phyloP scores from a whole-genome alignment of 352 stramenopile genomes.

The Thalassiosira livingstoniorum region DNA sequence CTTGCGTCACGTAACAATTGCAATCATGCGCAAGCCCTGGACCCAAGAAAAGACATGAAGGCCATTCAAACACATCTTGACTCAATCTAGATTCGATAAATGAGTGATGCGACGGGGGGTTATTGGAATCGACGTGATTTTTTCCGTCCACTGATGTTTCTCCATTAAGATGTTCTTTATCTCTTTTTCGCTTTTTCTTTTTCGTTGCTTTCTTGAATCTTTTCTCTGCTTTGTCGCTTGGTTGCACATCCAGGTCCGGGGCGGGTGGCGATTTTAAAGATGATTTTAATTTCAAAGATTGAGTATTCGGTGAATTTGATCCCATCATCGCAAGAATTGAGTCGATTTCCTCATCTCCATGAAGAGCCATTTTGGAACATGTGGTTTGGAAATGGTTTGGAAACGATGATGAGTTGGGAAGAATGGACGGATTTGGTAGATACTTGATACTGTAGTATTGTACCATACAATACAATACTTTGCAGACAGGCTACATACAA shows the following conservation, averaged over 20 bases:
- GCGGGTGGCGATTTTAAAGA: no score
- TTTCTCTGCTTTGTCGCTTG: slow-evolving; percentile 12
- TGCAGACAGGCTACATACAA: no score
- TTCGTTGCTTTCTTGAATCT: slow-evolving; percentile 18
- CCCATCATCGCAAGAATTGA: slow-evolving; percentile 43
- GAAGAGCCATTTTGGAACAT: slow-evolving; percentile 38
- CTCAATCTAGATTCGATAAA: slow-evolving; percentile 49
- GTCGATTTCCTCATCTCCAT: slow-evolving; percentile 55
- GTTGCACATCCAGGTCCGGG: not conserved
- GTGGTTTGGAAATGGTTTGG: no score
- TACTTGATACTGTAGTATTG: no score
- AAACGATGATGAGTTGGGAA: no score
- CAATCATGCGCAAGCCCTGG: slow-evolving; percentile 44
- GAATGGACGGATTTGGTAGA: no score
- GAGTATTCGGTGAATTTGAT: not conserved
- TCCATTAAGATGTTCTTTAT: not conserved
- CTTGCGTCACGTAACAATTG: slow-evolving; percentile 21
- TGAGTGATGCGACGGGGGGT: not conserved
- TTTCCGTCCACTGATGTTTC: not conserved
- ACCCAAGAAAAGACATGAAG: slow-evolving; percentile 39
- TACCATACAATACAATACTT: no score
- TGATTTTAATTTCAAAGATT: no score
- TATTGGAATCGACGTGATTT: not conserved
- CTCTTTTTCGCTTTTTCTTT: slow-evolving; percentile 6
- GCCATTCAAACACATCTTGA: slow-evolving; percentile 56